phyloP scores from a whole-genome alignment of 1,139 yeast species.

The Nadsonia commutata region DNA sequence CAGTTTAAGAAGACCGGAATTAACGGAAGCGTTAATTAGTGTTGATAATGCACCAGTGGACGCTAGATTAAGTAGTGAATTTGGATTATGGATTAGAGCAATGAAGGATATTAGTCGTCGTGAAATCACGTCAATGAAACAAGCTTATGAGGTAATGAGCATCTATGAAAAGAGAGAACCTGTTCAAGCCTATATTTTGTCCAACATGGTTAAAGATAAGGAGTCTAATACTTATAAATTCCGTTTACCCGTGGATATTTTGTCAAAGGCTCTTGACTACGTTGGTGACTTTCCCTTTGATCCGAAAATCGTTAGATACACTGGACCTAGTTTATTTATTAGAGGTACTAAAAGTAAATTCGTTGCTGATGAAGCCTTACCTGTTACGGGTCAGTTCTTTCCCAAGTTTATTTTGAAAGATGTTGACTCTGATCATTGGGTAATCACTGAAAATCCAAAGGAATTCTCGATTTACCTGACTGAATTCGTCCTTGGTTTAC shows the following conservation, averaged over 20 bases:
- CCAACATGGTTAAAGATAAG: slow-evolving; percentile 39
- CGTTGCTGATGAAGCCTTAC: slow-evolving; percentile 74
- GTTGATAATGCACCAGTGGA: slow-evolving; percentile 88
- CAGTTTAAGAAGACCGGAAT: slow-evolving; percentile 52
- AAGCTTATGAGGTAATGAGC: slow-evolving; percentile 52
- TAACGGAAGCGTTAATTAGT: slow-evolving; percentile 50
- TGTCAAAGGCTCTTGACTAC: slow-evolving; percentile 40
- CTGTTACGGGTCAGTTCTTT: slow-evolving; percentile 62
- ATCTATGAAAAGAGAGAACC: slow-evolving; percentile 44
- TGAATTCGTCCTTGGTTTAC: neutral
- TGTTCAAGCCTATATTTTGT: slow-evolving; percentile 67
- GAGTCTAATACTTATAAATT: slow-evolving; percentile 21
- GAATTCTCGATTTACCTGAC: slow-evolving; percentile 30
- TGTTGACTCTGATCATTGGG: slow-evolving; percentile 85
- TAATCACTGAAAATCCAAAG: slow-evolving; percentile 62
- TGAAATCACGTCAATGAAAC: slow-evolving; percentile 38
- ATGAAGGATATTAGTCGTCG: slow-evolving; percentile 34
- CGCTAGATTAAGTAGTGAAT: slow-evolving; percentile 41
- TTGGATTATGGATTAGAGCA: slow-evolving; percentile 52
- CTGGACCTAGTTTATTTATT: slow-evolving; percentile 63
- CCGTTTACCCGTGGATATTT: slow-evolving; percentile 54
- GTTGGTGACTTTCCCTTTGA: slow-evolving; percentile 72
- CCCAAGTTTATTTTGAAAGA: slow-evolving; percentile 66
- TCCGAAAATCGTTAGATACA: slow-evolving; percentile 38
- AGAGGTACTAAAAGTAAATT: slow-evolving; percentile 67